Base-by-base conservation (phyloP, 345 rosid genomes). In the Turritis glabra region DNA sequence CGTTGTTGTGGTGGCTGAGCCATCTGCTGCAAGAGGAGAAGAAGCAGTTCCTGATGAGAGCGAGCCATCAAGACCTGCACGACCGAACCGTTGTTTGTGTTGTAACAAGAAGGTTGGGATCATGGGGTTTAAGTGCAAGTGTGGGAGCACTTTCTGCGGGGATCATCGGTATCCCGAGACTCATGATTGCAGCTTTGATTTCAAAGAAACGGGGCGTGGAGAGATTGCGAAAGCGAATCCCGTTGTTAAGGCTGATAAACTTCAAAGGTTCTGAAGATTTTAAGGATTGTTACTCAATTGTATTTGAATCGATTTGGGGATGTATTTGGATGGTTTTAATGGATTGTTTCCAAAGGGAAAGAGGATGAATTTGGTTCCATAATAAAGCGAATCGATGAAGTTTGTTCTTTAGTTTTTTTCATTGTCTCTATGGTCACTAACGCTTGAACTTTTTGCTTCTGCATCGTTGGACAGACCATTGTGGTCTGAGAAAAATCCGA, bases 71-170 rank as follows among this genome's bases (percentile, higher is more conserved):
- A 57, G 6, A 58, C 63, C 46, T 5, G 72, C 60, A n/a, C 30
- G 71, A 57, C 32, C 75, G 2, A 77, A 77, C 68, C 18, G 84
- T 63, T 81, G 84, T 50, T 15, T 58, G 0, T 63, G 70, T 4
- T 81, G 84, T 65, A 78, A 70, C 53, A 81, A 74, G 79, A 69
- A 72, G 65, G 80, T 78, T n/a, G 80, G 84, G 33, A n/a, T 81
- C 22, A 15, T 63, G 38, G 80, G 80, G 13, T 81, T 81, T 65
- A 71, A 74, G 72, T 78, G 84, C 66, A 74, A 67, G 35, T 81
- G 84, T 3, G 82, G 77, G 4, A 78, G 57, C 57, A 67, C 72
- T 41, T 78, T 70, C 66, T 81, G 84, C 7, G 77, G 82, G 0
- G 67, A 35, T 2, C 84, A 81, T 47, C 32, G 84, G 74, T 71